These are phyloP conservation scores for Ustanciosporium gigantosporum DNA, from an alignment of 1,284 basidiomycete species.

Conservation along the genomic window DNA sequence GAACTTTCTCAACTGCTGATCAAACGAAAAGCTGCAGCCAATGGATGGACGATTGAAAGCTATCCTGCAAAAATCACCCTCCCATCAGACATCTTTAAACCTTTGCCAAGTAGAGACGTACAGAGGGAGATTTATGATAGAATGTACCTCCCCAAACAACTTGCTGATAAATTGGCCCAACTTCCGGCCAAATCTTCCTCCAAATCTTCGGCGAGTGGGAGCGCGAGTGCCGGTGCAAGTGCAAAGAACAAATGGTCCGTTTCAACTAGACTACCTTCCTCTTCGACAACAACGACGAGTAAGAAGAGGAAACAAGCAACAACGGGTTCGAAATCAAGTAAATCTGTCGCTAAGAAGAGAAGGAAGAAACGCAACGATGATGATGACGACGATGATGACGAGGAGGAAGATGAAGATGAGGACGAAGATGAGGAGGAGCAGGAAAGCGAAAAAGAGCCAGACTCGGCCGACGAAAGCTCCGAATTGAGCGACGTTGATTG, in stretches of 20 bases:
- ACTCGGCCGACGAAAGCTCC: no score
- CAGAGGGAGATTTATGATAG: constrained; percentile 32
- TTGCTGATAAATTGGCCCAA: constrained; percentile 13
- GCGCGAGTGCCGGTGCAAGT: not conserved
- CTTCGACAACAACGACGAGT: not conserved
- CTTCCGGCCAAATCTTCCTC: no score
- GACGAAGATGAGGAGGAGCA: no score
- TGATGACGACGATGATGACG: no score
- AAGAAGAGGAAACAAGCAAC: no score
- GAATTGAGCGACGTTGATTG: no score
- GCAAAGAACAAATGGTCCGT: constrained; percentile 5
- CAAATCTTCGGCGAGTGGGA: not conserved
- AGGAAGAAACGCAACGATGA: no score
- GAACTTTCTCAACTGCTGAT: constrained; percentile 88
- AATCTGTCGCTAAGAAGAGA: no score
- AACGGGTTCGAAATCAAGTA: no score
- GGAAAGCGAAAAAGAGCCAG: no score
- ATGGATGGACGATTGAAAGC: constrained; percentile 76
- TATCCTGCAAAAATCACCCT: constrained; percentile 80
- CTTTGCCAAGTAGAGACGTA: constrained; percentile 50
- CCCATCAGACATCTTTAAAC: constrained; percentile 76
- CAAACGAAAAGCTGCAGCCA: constrained; percentile 69
- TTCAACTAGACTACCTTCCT: not conserved
- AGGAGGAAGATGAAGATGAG: no score
- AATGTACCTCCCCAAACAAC: constrained; percentile 17